A percentile compares a stretch with the other conserved stretches of the same genome.
phyloP scores from a whole-genome alignment of 1,284 basidiomycete genomes.

The Sanguinoderma infundibulare region DNA sequence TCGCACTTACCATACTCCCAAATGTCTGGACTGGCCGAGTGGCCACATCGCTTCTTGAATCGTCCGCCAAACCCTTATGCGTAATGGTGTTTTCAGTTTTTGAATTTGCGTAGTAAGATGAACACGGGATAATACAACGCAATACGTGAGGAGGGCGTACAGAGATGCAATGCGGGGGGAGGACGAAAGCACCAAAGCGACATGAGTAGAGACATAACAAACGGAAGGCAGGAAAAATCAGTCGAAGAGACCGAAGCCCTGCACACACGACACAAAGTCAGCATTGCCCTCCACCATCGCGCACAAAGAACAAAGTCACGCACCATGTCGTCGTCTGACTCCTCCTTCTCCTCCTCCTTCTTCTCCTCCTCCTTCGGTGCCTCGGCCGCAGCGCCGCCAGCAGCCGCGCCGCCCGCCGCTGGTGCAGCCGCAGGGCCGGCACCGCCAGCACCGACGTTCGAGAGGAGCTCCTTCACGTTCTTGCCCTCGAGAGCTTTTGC shows the following conservation, averaged over 20 bases:
- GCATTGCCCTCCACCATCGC: not conserved
- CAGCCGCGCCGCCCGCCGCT: constrained; percentile 43
- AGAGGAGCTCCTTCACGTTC: constrained; percentile 94
- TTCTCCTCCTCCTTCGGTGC: constrained; percentile 70
- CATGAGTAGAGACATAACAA: not conserved
- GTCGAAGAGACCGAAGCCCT: constrained; percentile 88
- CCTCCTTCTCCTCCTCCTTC: constrained; percentile 89
- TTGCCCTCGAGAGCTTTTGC: constrained; percentile 98
- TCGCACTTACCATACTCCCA: too few relatives aligned
- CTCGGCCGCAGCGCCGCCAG: constrained; percentile 62
- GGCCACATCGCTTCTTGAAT: too few relatives aligned
- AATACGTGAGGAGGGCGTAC: constrained; percentile 2
- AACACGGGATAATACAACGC: constrained; percentile 2
- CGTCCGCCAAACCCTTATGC: too few relatives aligned
- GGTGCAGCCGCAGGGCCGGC: constrained; percentile 76
- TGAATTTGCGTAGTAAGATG: not conserved
- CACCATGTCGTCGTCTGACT: constrained; percentile 94
- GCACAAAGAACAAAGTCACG: constrained; percentile 35
- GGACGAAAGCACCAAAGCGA: constrained; percentile 5
- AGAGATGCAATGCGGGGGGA: constrained; percentile 3
- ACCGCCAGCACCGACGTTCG: constrained; percentile 88
- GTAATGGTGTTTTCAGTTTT: constrained; percentile 2
- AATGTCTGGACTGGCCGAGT: too few relatives aligned
- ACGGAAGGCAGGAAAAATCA: constrained; percentile 39
- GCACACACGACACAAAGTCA: not conserved